Conservation (phyloP, 306 rosid species). For the Carpinus viminea region DNA sequence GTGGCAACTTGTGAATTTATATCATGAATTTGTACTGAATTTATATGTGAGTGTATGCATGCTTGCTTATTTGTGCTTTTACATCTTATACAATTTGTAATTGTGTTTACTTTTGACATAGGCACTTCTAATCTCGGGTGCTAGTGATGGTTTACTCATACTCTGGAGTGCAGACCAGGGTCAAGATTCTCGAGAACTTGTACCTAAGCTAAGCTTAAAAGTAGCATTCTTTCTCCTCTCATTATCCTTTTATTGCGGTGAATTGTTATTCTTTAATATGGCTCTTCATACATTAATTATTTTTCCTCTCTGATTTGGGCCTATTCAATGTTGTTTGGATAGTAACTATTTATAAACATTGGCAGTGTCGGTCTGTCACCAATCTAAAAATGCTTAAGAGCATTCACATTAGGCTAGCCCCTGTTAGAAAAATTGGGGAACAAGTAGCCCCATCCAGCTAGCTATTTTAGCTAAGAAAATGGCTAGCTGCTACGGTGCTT, state of each 20-base stretch:
- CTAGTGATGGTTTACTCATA: constrained; percentile 92
- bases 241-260: constrained; percentile 19
- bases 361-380: constrained; percentile 10
- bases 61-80: constrained; percentile 2
- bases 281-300: constrained; percentile 18
- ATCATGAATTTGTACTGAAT: background rate
- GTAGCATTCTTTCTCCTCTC: constrained; percentile 39
- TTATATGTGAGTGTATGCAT: background rate
- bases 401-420: too few relatives aligned
- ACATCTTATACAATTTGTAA: constrained; percentile 6
- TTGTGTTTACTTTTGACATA: constrained; percentile 41
- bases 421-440: too few relatives aligned
- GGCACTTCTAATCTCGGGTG: constrained; percentile 97
- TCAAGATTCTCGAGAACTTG: constrained; percentile 97
- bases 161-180: constrained; percentile 97
- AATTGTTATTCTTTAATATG: constrained; percentile 20
- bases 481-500: too few relatives aligned
- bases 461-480: too few relatives aligned
- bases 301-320: constrained; percentile 5
- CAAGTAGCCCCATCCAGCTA: too few relatives aligned
- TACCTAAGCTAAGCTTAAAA: constrained; percentile 93
- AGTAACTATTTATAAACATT: constrained; percentile 14
- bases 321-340: constrained; percentile 23
- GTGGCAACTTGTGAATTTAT: background rate
- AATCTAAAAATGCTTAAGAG: constrained; percentile 15